phyloP scores from a whole-genome alignment of 495 filamentous ascomycete species.

The Penicillium cosmopolitanum region DNA sequence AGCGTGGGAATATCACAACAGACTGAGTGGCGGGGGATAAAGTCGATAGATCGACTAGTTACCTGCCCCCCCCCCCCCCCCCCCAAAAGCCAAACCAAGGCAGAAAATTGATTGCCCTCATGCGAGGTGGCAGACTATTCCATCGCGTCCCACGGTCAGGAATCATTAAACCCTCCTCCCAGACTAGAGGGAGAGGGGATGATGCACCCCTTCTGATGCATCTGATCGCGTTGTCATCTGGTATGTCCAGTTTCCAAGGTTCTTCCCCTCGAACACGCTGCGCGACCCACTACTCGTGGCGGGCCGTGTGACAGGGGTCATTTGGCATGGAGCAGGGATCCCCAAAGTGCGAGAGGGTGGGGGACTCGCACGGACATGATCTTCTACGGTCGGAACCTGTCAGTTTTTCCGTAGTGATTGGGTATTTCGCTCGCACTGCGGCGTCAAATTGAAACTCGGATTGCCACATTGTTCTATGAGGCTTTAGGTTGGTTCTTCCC shows the following conservation, averaged over 20 bases:
- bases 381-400: slow-evolving; percentile 7
- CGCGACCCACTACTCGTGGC: slow-evolving; percentile 25
- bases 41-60: slow-evolving; percentile 25
- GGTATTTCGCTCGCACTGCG: slow-evolving; percentile 13
- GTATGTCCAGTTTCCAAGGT: slow-evolving; percentile 10
- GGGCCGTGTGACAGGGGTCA: slow-evolving; percentile 29
- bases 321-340: slow-evolving; percentile 24
- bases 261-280: slow-evolving; percentile 26
- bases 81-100: neutral
- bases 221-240: slow-evolving; percentile 14
- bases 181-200: neutral
- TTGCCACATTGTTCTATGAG: slow-evolving; percentile 22
- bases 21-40: slow-evolving; percentile 4
- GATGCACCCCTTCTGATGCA: slow-evolving; percentile 13
- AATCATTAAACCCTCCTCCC: neutral
- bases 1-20: slow-evolving; percentile 4
- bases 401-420: slow-evolving; percentile 3
- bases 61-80: neutral
- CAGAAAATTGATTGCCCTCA: slow-evolving; percentile 24
- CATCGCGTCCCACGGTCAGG: neutral
- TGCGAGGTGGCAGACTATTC: slow-evolving; percentile 29
- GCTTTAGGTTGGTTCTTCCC: slow-evolving; percentile 10
- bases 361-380: slow-evolving; percentile 12
- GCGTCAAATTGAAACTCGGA: slow-evolving; percentile 32
- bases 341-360: slow-evolving; percentile 4